Conservation (phyloP, 768 basidiomycete species). For the Trichaptum fuscoviolaceum region DNA sequence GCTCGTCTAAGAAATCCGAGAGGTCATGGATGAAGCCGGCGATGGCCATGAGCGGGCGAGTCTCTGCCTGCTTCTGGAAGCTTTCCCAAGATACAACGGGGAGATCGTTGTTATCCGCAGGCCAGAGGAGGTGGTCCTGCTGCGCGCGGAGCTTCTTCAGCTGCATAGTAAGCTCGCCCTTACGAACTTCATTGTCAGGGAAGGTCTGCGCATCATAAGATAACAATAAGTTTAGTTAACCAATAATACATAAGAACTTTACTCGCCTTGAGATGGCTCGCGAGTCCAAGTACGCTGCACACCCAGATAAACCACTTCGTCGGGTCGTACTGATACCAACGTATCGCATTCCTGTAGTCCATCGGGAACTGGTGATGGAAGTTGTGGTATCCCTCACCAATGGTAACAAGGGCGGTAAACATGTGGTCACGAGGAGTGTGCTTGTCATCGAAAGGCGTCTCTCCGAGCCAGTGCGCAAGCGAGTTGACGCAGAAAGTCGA, state of each 20-base stretch:
- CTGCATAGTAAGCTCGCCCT: conserved; percentile 93
- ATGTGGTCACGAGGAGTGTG: conserved; percentile 89
- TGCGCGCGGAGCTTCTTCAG: conserved; percentile 79
- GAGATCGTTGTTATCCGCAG: conserved; percentile 65
- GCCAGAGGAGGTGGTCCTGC: conserved; percentile 77
- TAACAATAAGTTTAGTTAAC: not conserved
- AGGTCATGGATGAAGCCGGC: conserved; percentile 94
- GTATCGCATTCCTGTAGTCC: conserved; percentile 96
- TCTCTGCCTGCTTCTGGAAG: conserved; percentile 75
- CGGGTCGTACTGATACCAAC: conserved; percentile 90
- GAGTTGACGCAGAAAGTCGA: conserved; percentile 98
- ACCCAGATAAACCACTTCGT: conserved; percentile 88
- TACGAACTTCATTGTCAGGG: conserved; percentile 69
- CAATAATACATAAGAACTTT: conserved; percentile 11
- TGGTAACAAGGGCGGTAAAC: conserved; percentile 82
- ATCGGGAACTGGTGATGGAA: conserved; percentile 97
- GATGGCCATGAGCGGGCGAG: conserved; percentile 78
- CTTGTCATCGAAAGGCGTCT: conserved; percentile 91
- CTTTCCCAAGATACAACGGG: conserved; percentile 84
- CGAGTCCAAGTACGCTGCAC: conserved; percentile 55
- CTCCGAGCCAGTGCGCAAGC: conserved; percentile 93
- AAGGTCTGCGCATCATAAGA: conserved; percentile 30
- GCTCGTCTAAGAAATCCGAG: conserved; percentile 78
- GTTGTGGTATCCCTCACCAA: conserved; percentile 97
- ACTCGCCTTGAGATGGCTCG: conserved; percentile 59